Evolutionary conservation across 306 rosid genomes (phyloP).

Genomic region (Fragaria nilgerrensis): DNA sequence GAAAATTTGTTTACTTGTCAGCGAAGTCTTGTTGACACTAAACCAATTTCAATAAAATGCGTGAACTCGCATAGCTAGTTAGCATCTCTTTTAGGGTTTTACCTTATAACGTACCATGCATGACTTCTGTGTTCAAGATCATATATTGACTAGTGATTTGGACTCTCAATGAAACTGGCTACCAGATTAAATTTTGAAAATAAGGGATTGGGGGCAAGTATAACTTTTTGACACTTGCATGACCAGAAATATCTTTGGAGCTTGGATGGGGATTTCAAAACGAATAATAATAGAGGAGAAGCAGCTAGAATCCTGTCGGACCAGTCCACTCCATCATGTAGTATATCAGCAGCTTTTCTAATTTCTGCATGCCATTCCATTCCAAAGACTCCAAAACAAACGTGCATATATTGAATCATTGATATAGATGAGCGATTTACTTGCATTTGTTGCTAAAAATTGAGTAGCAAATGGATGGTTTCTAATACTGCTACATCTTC

Average conservation of each 20-base stretch:
- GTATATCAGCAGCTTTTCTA: conserved; percentile 61
- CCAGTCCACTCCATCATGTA: conserved; percentile 28
- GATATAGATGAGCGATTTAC: not conserved
- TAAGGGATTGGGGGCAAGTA: not conserved
- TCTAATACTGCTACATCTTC: too few species aligned
- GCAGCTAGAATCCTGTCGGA: conserved; percentile 41
- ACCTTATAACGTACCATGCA: too few species aligned
- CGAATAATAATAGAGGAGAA: conserved; percentile 32
- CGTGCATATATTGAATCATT: conserved; percentile 29
- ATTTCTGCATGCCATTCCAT: conserved; percentile 63
- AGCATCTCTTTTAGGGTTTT: too few species aligned
- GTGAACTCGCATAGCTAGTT: too few species aligned
- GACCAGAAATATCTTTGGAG: not conserved
- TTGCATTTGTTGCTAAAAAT: too few species aligned
- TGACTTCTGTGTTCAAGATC: too few species aligned
- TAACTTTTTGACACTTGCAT: not conserved
- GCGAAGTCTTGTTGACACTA: too few species aligned
- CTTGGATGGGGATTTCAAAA: conserved; percentile 17
- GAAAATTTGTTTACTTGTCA: too few species aligned
- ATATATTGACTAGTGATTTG: too few species aligned
- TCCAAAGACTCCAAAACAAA: conserved; percentile 71
- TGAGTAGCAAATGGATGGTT: too few species aligned
- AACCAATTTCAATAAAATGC: too few species aligned
- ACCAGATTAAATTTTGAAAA: not conserved
- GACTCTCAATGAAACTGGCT: not conserved